phyloP scores from a whole-genome alignment of 192 early-diverging fungal species.

The Phycomyces blakesleeanus region DNA sequence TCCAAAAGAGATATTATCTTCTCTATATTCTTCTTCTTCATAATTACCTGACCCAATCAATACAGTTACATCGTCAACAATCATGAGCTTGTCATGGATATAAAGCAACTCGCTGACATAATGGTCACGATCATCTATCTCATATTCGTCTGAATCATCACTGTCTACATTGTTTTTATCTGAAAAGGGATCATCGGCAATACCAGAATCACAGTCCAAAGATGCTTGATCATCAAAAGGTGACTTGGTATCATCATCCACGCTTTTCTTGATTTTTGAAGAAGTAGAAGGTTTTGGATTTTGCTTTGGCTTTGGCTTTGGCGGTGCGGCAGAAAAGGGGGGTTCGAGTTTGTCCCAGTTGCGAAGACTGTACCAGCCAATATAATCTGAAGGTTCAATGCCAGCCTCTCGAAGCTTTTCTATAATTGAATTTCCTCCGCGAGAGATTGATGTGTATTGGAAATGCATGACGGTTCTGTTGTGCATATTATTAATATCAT shows the following conservation, averaged over 20 bases:
- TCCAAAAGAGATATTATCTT: no score
- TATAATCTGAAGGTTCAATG: constrained; percentile 62
- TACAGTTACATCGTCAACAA: constrained; percentile 84
- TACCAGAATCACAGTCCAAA: neutral
- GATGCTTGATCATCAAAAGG: neutral
- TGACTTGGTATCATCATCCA: neutral
- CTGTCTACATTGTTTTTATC: neutral
- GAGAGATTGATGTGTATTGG: constrained; percentile 74
- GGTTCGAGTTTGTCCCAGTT: constrained; percentile 64
- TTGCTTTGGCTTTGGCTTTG: neutral
- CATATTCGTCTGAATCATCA: neutral
- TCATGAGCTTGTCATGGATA: constrained; percentile 85
- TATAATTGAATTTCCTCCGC: constrained; percentile 68
- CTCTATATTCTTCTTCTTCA: no score
- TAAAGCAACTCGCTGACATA: constrained; percentile 84
- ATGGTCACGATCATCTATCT: constrained; percentile 25
- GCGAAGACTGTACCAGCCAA: constrained; percentile 71
- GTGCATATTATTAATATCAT: no score
- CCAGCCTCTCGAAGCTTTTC: constrained; percentile 52
- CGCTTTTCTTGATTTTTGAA: neutral
- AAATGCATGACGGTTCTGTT: constrained; percentile 70
- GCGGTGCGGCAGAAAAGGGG: neutral
- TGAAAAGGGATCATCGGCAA: constrained; percentile 9
- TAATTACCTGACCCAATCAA: constrained; percentile 66
- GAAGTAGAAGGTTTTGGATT: neutral